A percentile compares a stretch with the other conserved stretches of the same genome.
Evolutionary conservation across 192 early-diverging fungal genomes (phyloP).

Genomic region (Coemansia pectinata): DNA sequence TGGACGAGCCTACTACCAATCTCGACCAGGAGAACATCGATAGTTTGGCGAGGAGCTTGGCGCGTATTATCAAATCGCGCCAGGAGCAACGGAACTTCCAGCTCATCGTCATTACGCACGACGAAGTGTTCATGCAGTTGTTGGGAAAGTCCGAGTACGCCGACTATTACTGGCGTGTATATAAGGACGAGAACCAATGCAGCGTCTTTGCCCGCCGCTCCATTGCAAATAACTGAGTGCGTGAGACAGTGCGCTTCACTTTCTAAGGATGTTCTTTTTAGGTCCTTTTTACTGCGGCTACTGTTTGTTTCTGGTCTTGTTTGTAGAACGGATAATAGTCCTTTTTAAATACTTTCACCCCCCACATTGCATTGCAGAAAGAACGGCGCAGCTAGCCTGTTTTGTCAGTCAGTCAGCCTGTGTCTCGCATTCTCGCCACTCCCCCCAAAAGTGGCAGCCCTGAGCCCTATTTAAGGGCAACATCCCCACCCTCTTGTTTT

Average conservation of each 20-base stretch:
- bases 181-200: constrained; percentile 67
- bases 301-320: not conserved
- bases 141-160: constrained; percentile 77
- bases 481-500: not conserved
- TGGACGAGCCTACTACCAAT: constrained; percentile 99
- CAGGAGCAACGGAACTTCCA: constrained; percentile 90
- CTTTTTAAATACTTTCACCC: not conserved
- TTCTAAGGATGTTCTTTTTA: not conserved
- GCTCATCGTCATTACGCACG: constrained; percentile 96
- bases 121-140: constrained; percentile 90
- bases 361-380: not conserved
- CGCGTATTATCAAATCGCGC: constrained; percentile 77
- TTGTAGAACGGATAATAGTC: not conserved
- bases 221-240: constrained; percentile 37
- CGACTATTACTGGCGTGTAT: constrained; percentile 87
- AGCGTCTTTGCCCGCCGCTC: constrained; percentile 44
- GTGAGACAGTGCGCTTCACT: not conserved
- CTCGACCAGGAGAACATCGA: constrained; percentile 87
- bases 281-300: constrained; percentile 9
- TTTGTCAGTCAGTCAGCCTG: not conserved
- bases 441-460: not conserved
- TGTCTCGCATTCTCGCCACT: not conserved
- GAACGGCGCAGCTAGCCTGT: not conserved
- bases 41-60: constrained; percentile 78
- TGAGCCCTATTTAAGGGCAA: not conserved